A percentile compares a stretch with the other conserved stretches of the same genome.
phyloP scores from a whole-genome alignment of 495 filamentous ascomycete species.

The Penicillium flavigenum region DNA sequence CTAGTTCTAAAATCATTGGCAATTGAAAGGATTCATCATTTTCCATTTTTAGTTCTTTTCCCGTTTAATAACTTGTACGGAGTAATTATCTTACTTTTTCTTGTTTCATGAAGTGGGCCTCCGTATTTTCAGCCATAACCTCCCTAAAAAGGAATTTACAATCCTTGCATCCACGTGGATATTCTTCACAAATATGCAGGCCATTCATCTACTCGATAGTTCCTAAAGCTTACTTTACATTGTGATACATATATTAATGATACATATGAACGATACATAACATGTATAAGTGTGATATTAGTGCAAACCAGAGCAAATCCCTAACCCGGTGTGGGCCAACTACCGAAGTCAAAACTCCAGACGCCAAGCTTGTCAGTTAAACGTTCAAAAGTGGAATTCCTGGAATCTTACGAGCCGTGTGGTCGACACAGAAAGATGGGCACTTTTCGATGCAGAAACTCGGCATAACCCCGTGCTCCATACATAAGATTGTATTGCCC shows the following conservation, averaged over 20 bases:
- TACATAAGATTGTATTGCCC: not conserved
- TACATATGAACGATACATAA: no score
- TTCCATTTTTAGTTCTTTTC: no score
- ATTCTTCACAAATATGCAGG: not conserved
- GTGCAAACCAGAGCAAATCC: not conserved
- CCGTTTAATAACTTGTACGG: no score
- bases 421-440: not conserved
- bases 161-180: not conserved
- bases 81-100: no score
- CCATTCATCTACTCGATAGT: not conserved
- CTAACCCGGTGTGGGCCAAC: not conserved
- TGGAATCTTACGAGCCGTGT: not conserved
- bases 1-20: no score
- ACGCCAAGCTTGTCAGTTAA: not conserved
- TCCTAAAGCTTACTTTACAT: not conserved
- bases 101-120: not conserved
- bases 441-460: not conserved
- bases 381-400: not conserved
- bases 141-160: not conserved
- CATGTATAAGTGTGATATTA: no score
- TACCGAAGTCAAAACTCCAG: not conserved
- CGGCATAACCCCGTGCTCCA: not conserved
- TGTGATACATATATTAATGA: no score
- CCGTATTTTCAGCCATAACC: not conserved
- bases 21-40: no score